Evolutionary conservation across 2,329 filamentous ascomycete genomes (phyloP).

Genomic region (Bipolaris oryzae): DNA sequence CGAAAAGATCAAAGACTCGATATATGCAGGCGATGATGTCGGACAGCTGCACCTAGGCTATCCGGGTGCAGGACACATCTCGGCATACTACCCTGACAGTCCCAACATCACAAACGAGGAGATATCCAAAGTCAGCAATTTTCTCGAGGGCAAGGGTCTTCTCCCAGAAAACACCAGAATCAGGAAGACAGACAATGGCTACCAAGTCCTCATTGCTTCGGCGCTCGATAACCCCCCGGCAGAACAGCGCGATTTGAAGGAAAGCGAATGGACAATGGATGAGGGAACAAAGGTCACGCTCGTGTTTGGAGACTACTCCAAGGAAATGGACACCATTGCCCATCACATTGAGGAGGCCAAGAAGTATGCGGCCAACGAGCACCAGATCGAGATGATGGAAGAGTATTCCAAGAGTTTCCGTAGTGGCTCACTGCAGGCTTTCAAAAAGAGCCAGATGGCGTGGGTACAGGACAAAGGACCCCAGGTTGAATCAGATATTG

Average conservation of each 20-base stretch:
- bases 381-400: constrained; percentile 52
- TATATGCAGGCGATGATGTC: constrained; percentile 53
- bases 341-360: constrained; percentile 54
- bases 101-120: constrained; percentile 56
- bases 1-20: constrained; percentile 51
- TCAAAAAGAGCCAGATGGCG: constrained; percentile 57
- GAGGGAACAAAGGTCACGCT: constrained; percentile 55
- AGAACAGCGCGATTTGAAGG: constrained; percentile 51
- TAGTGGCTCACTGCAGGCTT: constrained; percentile 57
- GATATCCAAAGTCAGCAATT: constrained; percentile 54
- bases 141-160: constrained; percentile 53
- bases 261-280: constrained; percentile 54
- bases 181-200: constrained; percentile 52
- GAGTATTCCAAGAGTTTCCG: constrained; percentile 58
- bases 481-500: constrained; percentile 59
- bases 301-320: constrained; percentile 54
- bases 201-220: constrained; percentile 57
- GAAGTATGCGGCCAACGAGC: constrained; percentile 55
- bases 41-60: constrained; percentile 57
- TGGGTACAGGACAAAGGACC: constrained; percentile 62
- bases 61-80: constrained; percentile 56
- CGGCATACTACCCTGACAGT: constrained; percentile 58
- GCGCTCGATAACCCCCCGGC: constrained; percentile 49
- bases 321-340: constrained; percentile 56
- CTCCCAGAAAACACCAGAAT: constrained; percentile 59